Conservation (phyloP, 768 basidiomycete species). For the Naganishia onofrii region DNA sequence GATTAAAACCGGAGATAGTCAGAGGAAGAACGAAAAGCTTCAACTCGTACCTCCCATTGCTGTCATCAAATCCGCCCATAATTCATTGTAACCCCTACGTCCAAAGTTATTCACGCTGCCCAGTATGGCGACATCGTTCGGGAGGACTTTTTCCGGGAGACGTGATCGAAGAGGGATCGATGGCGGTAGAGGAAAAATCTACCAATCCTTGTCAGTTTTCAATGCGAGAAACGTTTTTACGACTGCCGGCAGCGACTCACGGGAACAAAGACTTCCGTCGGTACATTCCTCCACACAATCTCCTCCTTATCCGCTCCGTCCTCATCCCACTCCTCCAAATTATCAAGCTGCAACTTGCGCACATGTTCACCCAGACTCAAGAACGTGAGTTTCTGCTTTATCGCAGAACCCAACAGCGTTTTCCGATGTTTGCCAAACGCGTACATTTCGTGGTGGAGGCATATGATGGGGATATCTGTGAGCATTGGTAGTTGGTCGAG, state of each 20-base stretch:
- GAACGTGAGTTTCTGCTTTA: constrained; percentile 12
- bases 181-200: constrained; percentile 10
- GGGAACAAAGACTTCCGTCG: constrained; percentile 8
- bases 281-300: constrained; percentile 4
- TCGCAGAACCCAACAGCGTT: neutral
- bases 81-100: neutral
- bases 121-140: constrained; percentile 8
- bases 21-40: neutral
- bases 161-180: neutral
- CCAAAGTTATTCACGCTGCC: neutral
- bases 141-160: neutral
- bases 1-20: neutral
- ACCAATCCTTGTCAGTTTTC: neutral
- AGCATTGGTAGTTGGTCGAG: neutral
- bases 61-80: neutral
- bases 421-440: neutral
- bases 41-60: neutral
- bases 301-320: neutral
- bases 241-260: neutral
- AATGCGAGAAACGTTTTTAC: too few relatives aligned
- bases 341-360: neutral
- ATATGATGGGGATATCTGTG: constrained; percentile 18
- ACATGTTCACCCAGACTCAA: constrained; percentile 14
- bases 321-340: neutral
- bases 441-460: constrained; percentile 20